Percentiles rank a stretch among this genome's conserved stretches.
phyloP scores from a whole-genome alignment of 352 stramenopile species.

The Pythium vanterpoolii region DNA sequence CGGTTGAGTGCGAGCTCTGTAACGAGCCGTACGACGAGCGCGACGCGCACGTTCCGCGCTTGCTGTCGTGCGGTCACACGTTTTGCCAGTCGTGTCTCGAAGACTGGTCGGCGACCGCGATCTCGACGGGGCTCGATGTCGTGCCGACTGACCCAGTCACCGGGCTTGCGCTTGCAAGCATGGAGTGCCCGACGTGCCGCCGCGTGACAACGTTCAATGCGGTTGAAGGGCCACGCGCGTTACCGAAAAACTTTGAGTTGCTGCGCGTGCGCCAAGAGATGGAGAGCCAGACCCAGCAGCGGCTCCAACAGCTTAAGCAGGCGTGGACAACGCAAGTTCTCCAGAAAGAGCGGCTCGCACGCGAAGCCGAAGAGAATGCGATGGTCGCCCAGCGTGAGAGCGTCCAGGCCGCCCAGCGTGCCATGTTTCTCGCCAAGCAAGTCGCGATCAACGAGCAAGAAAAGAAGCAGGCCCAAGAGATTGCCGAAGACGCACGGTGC shows the following conservation, averaged over 20 bases:
- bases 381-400: constrained; percentile 71
- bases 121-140: constrained; percentile 21
- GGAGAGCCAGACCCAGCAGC: constrained; percentile 60
- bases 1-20: constrained; percentile 83
- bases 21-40: constrained; percentile 82
- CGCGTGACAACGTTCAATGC: constrained; percentile 46
- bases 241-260: constrained; percentile 86
- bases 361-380: constrained; percentile 69
- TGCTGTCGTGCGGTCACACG: constrained; percentile 76
- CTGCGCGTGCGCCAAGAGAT: constrained; percentile 84
- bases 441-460: constrained; percentile 85
- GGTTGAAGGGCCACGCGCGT: constrained; percentile 36
- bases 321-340: constrained; percentile 57
- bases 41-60: constrained; percentile 59
- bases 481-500: constrained; percentile 61
- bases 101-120: constrained; percentile 46
- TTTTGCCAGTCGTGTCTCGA: constrained; percentile 81
- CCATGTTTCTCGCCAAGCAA: constrained; percentile 64
- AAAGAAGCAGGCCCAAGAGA: constrained; percentile 64
- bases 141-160: constrained; percentile 20
- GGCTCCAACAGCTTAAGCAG: constrained; percentile 45
- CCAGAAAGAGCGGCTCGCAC: constrained; percentile 69
- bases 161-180: constrained; percentile 23
- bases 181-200: constrained; percentile 78
- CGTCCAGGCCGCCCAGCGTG: constrained; percentile 62